Evolutionary conservation across 2,329 filamentous ascomycete genomes (phyloP).

Genomic region (Monosporascus ibericus): DNA sequence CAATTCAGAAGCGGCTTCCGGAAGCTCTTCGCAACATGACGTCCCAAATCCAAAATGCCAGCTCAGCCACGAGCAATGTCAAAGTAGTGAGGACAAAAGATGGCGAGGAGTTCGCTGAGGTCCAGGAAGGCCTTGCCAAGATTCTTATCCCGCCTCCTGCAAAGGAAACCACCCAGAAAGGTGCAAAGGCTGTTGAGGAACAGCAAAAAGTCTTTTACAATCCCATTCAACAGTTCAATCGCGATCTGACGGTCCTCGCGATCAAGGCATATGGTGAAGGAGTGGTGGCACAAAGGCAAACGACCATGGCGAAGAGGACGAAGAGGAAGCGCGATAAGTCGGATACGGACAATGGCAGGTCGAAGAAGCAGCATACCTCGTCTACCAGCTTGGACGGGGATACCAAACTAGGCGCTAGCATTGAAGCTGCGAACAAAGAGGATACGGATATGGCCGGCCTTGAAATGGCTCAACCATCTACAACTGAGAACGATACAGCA

Average conservation of each 20-base stretch:
- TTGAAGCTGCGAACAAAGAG: not conserved
- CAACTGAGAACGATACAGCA: not conserved
- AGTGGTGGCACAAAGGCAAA: slow-evolving; percentile 40
- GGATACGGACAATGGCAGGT: slow-evolving; percentile 9
- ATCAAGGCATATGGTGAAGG: slow-evolving; percentile 85
- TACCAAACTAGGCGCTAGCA: not conserved
- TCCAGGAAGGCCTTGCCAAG: slow-evolving; percentile 51
- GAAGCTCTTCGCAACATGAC: slow-evolving; percentile 21
- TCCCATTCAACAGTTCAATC: slow-evolving; percentile 97
- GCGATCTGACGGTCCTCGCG: slow-evolving; percentile 85
- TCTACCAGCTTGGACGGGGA: slow-evolving; percentile 6
- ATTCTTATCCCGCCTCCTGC: slow-evolving; percentile 44
- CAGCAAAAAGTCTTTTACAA: slow-evolving; percentile 93
- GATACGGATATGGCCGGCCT: slow-evolving; percentile 15
- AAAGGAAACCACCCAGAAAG: slow-evolving; percentile 28
- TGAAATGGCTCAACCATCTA: slow-evolving; percentile 6
- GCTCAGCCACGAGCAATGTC: slow-evolving; percentile 21
- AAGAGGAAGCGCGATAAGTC: slow-evolving; percentile 38
- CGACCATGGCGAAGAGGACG: slow-evolving; percentile 35
- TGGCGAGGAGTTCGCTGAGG: slow-evolving; percentile 44
- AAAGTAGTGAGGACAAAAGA: slow-evolving; percentile 31
- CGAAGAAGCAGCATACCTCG: slow-evolving; percentile 18
- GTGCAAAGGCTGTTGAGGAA: slow-evolving; percentile 45
- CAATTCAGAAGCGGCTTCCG: slow-evolving; percentile 3
- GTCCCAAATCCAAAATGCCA: slow-evolving; percentile 11